A percentile compares a stretch with the other conserved stretches of the same genome.
phyloP scores from a whole-genome alignment of 768 basidiomycete genomes.

The Mycena leptocephala region DNA sequence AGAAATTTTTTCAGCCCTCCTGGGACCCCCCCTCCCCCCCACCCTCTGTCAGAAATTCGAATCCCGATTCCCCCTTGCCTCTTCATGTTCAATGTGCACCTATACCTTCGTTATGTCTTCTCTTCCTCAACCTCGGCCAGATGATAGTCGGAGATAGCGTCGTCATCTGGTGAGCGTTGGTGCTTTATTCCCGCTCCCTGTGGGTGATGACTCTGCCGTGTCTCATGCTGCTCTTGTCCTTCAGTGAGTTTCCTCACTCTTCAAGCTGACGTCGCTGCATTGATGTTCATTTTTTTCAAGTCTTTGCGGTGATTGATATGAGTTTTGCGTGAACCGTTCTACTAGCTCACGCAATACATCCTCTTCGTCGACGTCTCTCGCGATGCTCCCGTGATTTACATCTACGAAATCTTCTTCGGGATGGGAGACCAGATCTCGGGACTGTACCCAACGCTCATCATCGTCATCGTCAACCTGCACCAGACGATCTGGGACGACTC shows the following conservation, averaged over 20 bases:
- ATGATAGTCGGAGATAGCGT: conserved; percentile 15
- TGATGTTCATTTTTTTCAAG: background rate
- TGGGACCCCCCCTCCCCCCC: too few relatives aligned
- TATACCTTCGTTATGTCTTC: background rate
- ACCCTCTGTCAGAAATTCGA: too few relatives aligned
- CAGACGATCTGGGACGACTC: conserved; percentile 3
- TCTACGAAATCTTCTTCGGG: conserved; percentile 2
- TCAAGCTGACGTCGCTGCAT: background rate
- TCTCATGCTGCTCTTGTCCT: background rate
- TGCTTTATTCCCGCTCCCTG: background rate
- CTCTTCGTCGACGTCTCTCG: conserved; percentile 10
- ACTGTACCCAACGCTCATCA: conserved; percentile 20
- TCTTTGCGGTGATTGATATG: background rate
- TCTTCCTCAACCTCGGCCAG: background rate
- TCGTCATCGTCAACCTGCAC: conserved; percentile 23
- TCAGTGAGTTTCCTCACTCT: background rate
- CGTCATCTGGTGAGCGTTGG: conserved; percentile 18
- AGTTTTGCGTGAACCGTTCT: background rate
- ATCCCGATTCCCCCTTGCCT: too few relatives aligned
- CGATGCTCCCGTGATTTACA: background rate
- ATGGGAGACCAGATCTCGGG: conserved; percentile 24
- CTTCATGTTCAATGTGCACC: conserved; percentile 13
- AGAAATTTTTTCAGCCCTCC: too few relatives aligned
- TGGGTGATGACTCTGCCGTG: background rate
- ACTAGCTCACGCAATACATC: conserved; percentile 15